These are phyloP conservation scores for Mrakia blollopis DNA, from an alignment of 768 basidiomycete species.

Conservation along the genomic window DNA sequence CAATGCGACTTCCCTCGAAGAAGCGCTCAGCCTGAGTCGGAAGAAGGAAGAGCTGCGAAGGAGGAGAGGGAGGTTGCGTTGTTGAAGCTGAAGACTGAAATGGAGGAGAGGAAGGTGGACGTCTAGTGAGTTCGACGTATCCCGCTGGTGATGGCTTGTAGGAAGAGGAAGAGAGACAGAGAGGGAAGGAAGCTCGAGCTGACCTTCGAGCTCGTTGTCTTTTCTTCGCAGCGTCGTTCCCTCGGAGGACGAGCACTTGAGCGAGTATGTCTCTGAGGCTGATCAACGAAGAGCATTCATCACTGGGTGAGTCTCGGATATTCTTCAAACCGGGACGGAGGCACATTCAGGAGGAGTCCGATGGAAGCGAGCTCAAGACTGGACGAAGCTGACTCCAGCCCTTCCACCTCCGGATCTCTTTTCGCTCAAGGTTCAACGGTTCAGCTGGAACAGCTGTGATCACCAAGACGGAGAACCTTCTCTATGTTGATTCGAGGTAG, in stretches of 20 bases:
- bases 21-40: background rate
- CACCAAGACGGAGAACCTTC: background rate
- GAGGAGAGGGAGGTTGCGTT: background rate
- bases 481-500: constrained; percentile 31
- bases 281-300: constrained; percentile 27
- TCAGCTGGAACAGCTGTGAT: constrained; percentile 30
- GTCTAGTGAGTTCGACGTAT: constrained; percentile 9
- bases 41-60: background rate
- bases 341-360: too few relatives aligned
- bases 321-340: too few relatives aligned
- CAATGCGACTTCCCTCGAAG: background rate
- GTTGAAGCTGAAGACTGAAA: background rate
- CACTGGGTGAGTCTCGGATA: constrained; percentile 28
- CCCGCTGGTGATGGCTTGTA: background rate
- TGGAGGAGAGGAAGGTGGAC: constrained; percentile 26
- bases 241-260: constrained; percentile 31
- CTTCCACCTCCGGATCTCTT: too few relatives aligned
- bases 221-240: constrained; percentile 19
- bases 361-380: too few relatives aligned
- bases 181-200: background rate
- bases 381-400: background rate
- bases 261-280: constrained; percentile 20
- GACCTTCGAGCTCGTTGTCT: background rate
- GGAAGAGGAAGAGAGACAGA: background rate
- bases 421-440: constrained; percentile 25